Percentiles rank a stretch among this genome's conserved stretches.
Conservation (phyloP, 441 rosid species). For the Melastoma candidum region DNA sequence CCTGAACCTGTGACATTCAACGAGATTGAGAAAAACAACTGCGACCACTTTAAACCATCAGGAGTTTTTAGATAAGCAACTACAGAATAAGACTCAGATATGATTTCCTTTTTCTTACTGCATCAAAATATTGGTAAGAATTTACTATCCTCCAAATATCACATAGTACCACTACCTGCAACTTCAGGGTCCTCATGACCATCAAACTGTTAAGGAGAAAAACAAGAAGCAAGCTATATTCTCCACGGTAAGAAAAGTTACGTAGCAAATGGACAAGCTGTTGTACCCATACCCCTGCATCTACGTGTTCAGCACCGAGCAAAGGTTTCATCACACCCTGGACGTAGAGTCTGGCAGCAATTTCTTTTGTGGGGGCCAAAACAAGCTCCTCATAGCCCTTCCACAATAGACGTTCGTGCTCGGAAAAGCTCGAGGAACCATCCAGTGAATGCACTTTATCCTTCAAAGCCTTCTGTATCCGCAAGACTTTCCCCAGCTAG, state of each 20-base stretch:
- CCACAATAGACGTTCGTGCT: constrained; percentile 60
- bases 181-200: too few species aligned
- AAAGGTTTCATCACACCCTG: constrained; percentile 46
- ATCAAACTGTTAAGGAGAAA: too few species aligned
- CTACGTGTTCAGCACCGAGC: constrained; percentile 62
- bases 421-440: constrained; percentile 28
- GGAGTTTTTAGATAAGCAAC: too few species aligned
- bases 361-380: constrained; percentile 40
- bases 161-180: too few species aligned
- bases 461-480: constrained; percentile 13
- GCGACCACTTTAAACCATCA: too few species aligned
- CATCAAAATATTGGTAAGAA: too few species aligned
- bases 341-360: constrained; percentile 43
- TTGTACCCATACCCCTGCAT: constrained; percentile 48
- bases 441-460: constrained; percentile 19
- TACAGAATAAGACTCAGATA: too few species aligned
- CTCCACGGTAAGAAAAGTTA: too few species aligned
- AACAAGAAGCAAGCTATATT: too few species aligned
- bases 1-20: constrained; percentile 35
- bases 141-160: too few species aligned
- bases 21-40: not conserved
- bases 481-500: constrained; percentile 4
- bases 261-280: too few species aligned
- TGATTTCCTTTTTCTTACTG: too few species aligned
- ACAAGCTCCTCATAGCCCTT: constrained; percentile 38